Evolutionary conservation across 2,329 filamentous ascomycete genomes (phyloP), one percentile per base, ranked within the genome.

Genomic region (Pestalotiopsis sp.): DNA sequence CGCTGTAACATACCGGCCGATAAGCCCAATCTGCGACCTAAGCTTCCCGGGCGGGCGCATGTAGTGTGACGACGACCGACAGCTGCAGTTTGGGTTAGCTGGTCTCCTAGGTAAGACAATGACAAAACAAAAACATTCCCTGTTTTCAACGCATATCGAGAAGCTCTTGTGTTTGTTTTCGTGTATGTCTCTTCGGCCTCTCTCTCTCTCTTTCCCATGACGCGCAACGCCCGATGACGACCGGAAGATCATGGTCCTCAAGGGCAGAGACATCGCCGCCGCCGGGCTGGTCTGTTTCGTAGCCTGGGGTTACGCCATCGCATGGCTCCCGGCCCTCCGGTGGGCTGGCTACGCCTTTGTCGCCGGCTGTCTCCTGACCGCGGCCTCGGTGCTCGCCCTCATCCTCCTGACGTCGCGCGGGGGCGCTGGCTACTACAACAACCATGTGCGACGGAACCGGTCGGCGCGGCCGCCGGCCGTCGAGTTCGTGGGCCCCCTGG

Each of bases 301-400:
- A 79, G 91, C 93, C 78, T 98, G 95, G 95, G 93, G 93, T 71
- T 91, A 95, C 79, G 87, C 92, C 70, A 91, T 93, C 73, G 91
- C 92, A 83, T 97, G 92, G 91, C 85, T 94, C 75, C 94, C 95
- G 38, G 83, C 90, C 69, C 84, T 98, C 73, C 93, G 94, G 79
- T 97, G 93, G 87, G 86, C 93, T 57, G 93, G 92, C 75, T 93
- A 97, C 81, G 93, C 95, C 74, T 94, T 98, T 79, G 83, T 92
- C 73, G 82, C 88, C 72, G 95, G 96, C 72, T 83, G 87, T 72
- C 74, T 91, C 71, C 76, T 90, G 71, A 83, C 90, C 62, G 76
- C 86, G 64, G 79, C 87, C 59, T 84, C 85, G 68, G 76, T 92
- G 68, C 78, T 89, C 68, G 87, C 87, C 66, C 78, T 93, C 39